A percentile compares a stretch with the other conserved stretches of the same genome.
These are phyloP conservation scores for Wickerhamiella domercqiae DNA, from an alignment of 805 yeast species.

Conservation along the genomic window DNA sequence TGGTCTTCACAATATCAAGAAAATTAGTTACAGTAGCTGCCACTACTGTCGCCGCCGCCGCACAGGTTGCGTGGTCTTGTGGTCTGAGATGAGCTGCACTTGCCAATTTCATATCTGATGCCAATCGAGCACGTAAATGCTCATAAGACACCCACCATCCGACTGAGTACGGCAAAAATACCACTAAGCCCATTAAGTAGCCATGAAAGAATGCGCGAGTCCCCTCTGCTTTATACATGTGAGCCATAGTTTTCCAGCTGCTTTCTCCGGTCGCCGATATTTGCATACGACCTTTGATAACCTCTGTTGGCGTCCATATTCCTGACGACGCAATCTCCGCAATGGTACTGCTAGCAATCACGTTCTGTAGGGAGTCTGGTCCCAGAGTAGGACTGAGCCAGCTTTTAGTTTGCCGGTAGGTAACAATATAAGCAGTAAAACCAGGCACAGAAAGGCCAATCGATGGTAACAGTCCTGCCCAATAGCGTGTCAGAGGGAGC, in stretches of 20 bases:
- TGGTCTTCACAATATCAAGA: constrained; percentile 29
- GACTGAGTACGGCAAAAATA: constrained; percentile 29
- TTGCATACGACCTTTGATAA: constrained; percentile 31
- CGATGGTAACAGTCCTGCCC: constrained; percentile 28
- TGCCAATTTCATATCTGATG: constrained; percentile 4
- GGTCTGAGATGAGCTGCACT: constrained; percentile 13
- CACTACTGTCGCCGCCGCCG: constrained; percentile 25
- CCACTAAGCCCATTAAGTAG: constrained; percentile 30
- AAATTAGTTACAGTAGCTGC: constrained; percentile 27
- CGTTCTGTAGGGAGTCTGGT: constrained; percentile 22
- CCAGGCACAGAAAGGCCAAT: constrained; percentile 29
- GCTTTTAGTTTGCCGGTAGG: constrained; percentile 27
- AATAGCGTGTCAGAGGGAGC: constrained; percentile 26
- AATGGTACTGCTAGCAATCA: constrained; percentile 25
- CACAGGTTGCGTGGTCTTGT: constrained; percentile 21
- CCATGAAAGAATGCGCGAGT: constrained; percentile 71
- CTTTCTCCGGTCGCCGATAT: constrained; percentile 15
- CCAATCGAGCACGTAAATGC: constrained; percentile 6
- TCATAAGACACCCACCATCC: constrained; percentile 30
- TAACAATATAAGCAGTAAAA: constrained; percentile 27
- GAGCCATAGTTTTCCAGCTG: constrained; percentile 14
- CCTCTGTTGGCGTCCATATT: constrained; percentile 33
- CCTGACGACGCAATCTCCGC: constrained; percentile 28
- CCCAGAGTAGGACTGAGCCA: constrained; percentile 26
- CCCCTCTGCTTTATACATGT: constrained; percentile 49